Evolutionary conservation across 768 basidiomycete genomes (phyloP).

Genomic region (Stropharia rugosoannulata): DNA sequence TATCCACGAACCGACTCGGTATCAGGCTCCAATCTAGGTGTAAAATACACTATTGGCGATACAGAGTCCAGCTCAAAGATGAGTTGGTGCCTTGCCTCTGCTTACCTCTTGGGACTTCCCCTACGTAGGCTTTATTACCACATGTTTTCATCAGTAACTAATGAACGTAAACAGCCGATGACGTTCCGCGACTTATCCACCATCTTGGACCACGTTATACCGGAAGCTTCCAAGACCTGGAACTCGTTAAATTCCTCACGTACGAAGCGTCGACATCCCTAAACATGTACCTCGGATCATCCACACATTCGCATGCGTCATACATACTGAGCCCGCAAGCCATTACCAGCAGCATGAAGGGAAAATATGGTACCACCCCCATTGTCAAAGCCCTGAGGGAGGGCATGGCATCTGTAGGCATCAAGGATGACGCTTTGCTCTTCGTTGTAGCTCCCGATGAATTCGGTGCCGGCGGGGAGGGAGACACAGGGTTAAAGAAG

Average conservation of each 20-base stretch:
- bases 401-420: slow-evolving; percentile 34
- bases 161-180: slow-evolving; percentile 49
- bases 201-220: slow-evolving; percentile 81
- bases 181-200: slow-evolving; percentile 72
- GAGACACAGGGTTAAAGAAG: slow-evolving; percentile 1
- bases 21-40: slow-evolving; percentile 6
- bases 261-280: slow-evolving; percentile 84
- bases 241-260: slow-evolving; percentile 73
- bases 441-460: slow-evolving; percentile 22
- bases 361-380: slow-evolving; percentile 17
- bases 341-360: not conserved
- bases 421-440: slow-evolving; percentile 21
- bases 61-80: slow-evolving; percentile 31
- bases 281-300: slow-evolving; percentile 68
- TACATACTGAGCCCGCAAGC: not conserved
- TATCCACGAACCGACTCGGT: slow-evolving; percentile 55
- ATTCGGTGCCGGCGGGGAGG: slow-evolving; percentile 21
- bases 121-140: slow-evolving; percentile 38
- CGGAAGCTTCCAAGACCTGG: slow-evolving; percentile 71
- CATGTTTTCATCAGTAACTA: not conserved
- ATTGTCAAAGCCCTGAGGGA: slow-evolving; percentile 53
- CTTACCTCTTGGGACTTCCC: slow-evolving; percentile 58
- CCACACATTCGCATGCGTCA: slow-evolving; percentile 28
- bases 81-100: slow-evolving; percentile 72
- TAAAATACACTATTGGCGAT: slow-evolving; percentile 57